Conservation (phyloP, 116 monocot genomes). For the Papilionanthe hybrid region DNA sequence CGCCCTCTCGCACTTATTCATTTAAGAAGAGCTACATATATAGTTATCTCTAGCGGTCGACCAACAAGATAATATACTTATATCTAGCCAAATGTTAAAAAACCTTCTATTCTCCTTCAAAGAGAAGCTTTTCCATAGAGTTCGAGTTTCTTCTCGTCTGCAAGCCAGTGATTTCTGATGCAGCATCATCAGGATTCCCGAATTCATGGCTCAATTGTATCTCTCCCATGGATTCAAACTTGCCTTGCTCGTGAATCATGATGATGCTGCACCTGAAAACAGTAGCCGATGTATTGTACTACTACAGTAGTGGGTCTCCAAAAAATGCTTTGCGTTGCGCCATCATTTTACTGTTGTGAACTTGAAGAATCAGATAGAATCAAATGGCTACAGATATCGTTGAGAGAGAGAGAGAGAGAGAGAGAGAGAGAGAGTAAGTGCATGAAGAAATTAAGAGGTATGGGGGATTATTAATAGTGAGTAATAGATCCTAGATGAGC, state of each 20-base stretch:
- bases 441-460: background rate
- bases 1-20: no score
- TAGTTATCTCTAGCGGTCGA: no score
- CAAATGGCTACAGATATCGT: background rate
- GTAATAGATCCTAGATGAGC: background rate
- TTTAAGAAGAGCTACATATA: no score
- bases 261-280: constrained; percentile 17
- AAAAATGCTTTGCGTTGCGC: background rate
- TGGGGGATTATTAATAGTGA: background rate
- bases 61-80: no score
- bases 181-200: constrained; percentile 21
- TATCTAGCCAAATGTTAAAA: no score
- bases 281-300: background rate
- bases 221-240: background rate
- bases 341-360: background rate
- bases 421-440: background rate
- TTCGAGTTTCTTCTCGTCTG: no score
- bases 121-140: no score
- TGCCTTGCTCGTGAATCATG: constrained; percentile 14
- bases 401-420: no score
- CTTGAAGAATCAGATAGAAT: background rate
- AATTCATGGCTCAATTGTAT: background rate
- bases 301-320: background rate
- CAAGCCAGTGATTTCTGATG: constrained; percentile 13
- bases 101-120: no score